These are phyloP conservation scores for Purpureocillium lavendulum DNA, from an alignment of 2,329 filamentous ascomycete species.

Conservation along the genomic window DNA sequence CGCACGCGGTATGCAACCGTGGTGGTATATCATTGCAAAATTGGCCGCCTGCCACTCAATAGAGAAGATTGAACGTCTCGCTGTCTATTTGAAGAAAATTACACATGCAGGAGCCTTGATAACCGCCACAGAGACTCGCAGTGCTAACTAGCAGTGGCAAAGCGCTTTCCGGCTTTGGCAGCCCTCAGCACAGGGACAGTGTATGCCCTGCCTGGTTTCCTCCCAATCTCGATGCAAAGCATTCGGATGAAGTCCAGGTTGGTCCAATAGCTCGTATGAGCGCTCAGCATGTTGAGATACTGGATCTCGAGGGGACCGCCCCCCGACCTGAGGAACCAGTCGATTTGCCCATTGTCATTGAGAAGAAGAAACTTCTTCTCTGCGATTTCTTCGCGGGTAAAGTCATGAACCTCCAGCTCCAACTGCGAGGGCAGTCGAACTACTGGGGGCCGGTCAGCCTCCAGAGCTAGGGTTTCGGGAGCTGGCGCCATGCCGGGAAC, in stretches of 20 bases:
- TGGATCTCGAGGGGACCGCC: slow-evolving; percentile 88
- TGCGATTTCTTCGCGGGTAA: slow-evolving; percentile 82
- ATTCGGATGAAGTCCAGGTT: slow-evolving; percentile 83
- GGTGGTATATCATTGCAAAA: too few relatives aligned
- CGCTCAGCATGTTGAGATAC: slow-evolving; percentile 93
- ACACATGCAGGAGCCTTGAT: too few relatives aligned
- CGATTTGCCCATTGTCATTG: slow-evolving; percentile 95
- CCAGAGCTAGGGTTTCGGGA: slow-evolving; percentile 17
- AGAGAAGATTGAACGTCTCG: too few relatives aligned
- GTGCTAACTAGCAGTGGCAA: slow-evolving; percentile 9
- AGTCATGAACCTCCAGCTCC: slow-evolving; percentile 95
- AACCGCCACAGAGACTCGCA: too few relatives aligned
- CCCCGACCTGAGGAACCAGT: slow-evolving; percentile 77
- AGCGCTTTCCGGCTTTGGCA: slow-evolving; percentile 40
- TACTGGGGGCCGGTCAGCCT: slow-evolving; percentile 27
- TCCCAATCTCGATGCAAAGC: slow-evolving; percentile 79
- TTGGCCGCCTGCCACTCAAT: too few relatives aligned
- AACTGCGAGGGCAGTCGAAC: slow-evolving; percentile 54
- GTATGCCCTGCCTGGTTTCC: slow-evolving; percentile 57
- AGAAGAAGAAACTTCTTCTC: slow-evolving; percentile 81
- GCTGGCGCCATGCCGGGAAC: slow-evolving; percentile 42
- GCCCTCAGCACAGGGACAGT: slow-evolving; percentile 51
- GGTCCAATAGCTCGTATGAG: slow-evolving; percentile 91
- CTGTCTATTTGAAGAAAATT: too few relatives aligned
- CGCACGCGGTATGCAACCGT: too few relatives aligned